These are phyloP conservation scores for Aspergillus asperescens DNA, from an alignment of 495 filamentous ascomycete species.

Conservation along the genomic window DNA sequence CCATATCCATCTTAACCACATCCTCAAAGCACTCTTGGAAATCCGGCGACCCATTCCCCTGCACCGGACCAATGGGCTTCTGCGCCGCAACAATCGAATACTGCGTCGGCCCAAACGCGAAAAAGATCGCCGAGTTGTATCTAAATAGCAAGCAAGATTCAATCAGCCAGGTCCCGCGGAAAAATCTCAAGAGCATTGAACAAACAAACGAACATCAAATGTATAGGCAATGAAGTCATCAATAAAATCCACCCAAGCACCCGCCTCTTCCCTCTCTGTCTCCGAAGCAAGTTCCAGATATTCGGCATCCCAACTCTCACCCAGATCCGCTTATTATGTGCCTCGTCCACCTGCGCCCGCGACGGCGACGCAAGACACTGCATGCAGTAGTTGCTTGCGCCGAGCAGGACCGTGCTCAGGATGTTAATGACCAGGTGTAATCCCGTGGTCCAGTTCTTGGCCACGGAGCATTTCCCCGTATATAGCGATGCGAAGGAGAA, in stretches of 20 bases:
- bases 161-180: too few species aligned
- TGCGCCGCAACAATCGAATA: background rate
- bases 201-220: constrained; percentile 8
- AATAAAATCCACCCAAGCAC: background rate
- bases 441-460: constrained; percentile 9
- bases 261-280: background rate
- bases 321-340: constrained; percentile 3
- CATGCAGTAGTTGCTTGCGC: constrained; percentile 14
- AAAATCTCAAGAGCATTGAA: too few species aligned
- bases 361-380: constrained; percentile 12
- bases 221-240: constrained; percentile 6
- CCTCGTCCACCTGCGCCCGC: constrained; percentile 6
- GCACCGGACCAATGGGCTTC: background rate
- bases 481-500: background rate
- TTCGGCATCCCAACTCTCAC: background rate
- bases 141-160: background rate
- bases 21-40: background rate
- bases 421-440: constrained; percentile 11
- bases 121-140: constrained; percentile 11
- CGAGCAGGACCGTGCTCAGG: constrained; percentile 6
- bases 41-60: background rate
- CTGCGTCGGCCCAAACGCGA: background rate
- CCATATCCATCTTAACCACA: background rate
- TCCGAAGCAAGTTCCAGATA: background rate
- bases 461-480: background rate